Evolutionary conservation across 495 filamentous ascomycete genomes (phyloP).

Genomic region (Aspergillus nidulans): DNA sequence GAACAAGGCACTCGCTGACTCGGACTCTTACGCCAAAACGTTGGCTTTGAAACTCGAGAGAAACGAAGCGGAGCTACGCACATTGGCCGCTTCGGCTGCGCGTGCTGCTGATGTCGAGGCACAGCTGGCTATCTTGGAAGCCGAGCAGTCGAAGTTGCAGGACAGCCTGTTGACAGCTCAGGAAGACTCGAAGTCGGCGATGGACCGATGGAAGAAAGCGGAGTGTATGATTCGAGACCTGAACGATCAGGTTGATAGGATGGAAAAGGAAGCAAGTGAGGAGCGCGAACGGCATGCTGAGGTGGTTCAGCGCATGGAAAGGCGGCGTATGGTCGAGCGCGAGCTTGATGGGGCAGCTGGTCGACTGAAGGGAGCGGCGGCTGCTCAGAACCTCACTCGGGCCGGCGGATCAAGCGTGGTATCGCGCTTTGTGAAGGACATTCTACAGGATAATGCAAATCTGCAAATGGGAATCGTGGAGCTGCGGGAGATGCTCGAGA

Average conservation of each 20-base stretch:
- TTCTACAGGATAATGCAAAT: constrained; percentile 91
- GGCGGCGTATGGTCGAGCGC: constrained; percentile 65
- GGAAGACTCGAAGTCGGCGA: constrained; percentile 68
- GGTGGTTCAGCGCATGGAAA: constrained; percentile 73
- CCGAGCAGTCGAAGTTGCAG: constrained; percentile 71
- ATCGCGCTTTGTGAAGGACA: constrained; percentile 90
- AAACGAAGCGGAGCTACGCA: constrained; percentile 69
- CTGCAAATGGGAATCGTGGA: constrained; percentile 87
- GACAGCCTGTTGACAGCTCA: constrained; percentile 57
- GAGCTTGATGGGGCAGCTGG: constrained; percentile 74
- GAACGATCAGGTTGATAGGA: constrained; percentile 81
- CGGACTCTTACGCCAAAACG: constrained; percentile 66
- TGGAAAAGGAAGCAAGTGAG: constrained; percentile 78
- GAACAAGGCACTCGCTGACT: constrained; percentile 68
- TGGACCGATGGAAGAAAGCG: constrained; percentile 77
- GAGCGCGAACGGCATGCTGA: constrained; percentile 82
- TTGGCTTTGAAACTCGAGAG: constrained; percentile 69
- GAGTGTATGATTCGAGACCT: constrained; percentile 68
- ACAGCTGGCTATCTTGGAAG: constrained; percentile 71
- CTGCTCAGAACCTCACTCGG: constrained; percentile 54
- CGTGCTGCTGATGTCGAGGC: constrained; percentile 72
- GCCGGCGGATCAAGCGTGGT: constrained; percentile 62
- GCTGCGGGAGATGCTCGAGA: constrained; percentile 83
- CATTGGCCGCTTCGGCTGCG: constrained; percentile 65
- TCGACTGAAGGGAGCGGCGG: constrained; percentile 73